These are phyloP conservation scores for Cerrena zonata DNA, from an alignment of 1,284 basidiomycete genomes.

Conservation along the genomic window DNA sequence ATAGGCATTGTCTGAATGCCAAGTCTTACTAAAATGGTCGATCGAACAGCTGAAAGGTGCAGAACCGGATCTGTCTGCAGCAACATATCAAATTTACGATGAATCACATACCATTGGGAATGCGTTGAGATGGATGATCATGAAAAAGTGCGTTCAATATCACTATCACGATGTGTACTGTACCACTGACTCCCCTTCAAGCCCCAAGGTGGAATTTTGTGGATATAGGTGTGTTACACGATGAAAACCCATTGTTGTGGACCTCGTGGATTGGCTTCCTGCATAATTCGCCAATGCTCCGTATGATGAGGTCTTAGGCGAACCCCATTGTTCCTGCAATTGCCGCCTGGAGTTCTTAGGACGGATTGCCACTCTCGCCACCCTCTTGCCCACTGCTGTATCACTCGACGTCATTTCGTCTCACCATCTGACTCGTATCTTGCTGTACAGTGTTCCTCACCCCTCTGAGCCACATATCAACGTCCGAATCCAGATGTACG, in stretches of 20 bases:
- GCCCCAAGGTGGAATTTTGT: slow-evolving; percentile 98
- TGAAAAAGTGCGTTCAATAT: slow-evolving; percentile 82
- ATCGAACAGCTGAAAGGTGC: slow-evolving; percentile 63
- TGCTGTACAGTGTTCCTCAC: slow-evolving; percentile 73
- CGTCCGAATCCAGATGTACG: slow-evolving; percentile 96
- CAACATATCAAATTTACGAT: slow-evolving; percentile 87
- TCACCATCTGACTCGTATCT: not conserved
- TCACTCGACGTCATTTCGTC: not conserved
- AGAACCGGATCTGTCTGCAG: slow-evolving; percentile 78
- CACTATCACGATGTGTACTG: slow-evolving; percentile 7
- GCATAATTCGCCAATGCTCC: not conserved
- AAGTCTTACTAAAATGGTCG: slow-evolving; percentile 2
- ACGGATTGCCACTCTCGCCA: not conserved
- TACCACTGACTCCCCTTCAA: not conserved
- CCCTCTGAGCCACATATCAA: slow-evolving; percentile 96
- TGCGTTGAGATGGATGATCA: slow-evolving; percentile 91
- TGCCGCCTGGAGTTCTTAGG: not conserved
- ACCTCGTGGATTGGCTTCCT: not conserved
- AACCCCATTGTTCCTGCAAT: not conserved
- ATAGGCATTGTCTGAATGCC: slow-evolving; percentile 4
- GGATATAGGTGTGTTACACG: slow-evolving; percentile 75
- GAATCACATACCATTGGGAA: slow-evolving; percentile 97
- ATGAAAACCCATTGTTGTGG: slow-evolving; percentile 10
- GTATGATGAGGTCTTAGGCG: not conserved
- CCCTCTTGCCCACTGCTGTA: not conserved